These are phyloP conservation scores for Kazachstania bromeliacearum DNA, from an alignment of 805 yeast genomes.

Conservation along the genomic window DNA sequence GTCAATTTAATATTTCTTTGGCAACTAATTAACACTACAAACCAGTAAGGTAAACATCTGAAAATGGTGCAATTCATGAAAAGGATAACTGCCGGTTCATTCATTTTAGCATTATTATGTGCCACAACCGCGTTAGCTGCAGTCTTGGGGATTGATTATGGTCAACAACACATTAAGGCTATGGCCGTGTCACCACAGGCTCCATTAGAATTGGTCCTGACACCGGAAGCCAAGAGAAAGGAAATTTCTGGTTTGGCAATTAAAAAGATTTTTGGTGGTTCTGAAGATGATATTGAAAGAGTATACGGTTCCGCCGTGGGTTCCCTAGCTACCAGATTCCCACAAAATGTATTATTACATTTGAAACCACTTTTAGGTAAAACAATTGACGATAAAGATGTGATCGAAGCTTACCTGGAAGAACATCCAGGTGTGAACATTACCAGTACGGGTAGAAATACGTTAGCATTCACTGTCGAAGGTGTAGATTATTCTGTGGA, in stretches of 20 bases:
- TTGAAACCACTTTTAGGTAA: slow-evolving; percentile 67
- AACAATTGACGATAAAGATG: slow-evolving; percentile 36
- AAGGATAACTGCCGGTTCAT: background rate
- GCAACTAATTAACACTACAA: no score
- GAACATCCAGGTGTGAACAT: slow-evolving; percentile 55
- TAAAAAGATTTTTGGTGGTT: slow-evolving; percentile 29
- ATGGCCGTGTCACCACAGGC: slow-evolving; percentile 85
- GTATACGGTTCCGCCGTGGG: slow-evolving; percentile 70
- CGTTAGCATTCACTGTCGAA: slow-evolving; percentile 48
- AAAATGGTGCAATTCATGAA: background rate
- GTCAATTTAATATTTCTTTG: background rate
- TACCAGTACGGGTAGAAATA: slow-evolving; percentile 37
- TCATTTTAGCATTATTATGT: background rate
- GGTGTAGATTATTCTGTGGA: slow-evolving; percentile 51
- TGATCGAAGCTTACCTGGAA: slow-evolving; percentile 37
- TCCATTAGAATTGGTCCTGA: slow-evolving; percentile 76
- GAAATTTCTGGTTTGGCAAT: slow-evolving; percentile 74
- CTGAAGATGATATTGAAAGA: slow-evolving; percentile 48
- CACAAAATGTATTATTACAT: slow-evolving; percentile 56
- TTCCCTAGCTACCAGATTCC: slow-evolving; percentile 62
- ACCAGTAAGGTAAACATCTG: no score
- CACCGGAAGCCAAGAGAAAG: slow-evolving; percentile 86
- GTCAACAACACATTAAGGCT: slow-evolving; percentile 80
- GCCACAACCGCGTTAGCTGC: slow-evolving; percentile 33
- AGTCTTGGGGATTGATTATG: slow-evolving; percentile 80